Evolutionary conservation across 2,329 filamentous ascomycete species (phyloP), one percentile per base, ranked within the genome.

Genomic region (Phialocephala sp.): DNA sequence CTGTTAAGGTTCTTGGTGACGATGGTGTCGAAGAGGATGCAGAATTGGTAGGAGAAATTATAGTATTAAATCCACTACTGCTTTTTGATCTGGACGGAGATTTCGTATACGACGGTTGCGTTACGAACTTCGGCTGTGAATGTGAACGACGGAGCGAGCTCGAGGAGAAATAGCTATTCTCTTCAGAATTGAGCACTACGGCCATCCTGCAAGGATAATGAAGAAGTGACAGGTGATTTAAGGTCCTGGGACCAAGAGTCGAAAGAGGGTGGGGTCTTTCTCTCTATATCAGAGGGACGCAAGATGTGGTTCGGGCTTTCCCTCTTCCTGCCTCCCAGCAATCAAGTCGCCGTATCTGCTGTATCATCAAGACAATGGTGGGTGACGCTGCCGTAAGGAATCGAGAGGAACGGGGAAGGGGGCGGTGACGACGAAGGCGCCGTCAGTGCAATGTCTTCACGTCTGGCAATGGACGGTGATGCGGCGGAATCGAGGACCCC

Each of bases 81-180:
- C 71, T 74, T 47, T 72, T 72, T 61, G 85, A 81, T 73, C 77
- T 79, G 66, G 85, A 78, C 56, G 80, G 79, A 39, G 80, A 81
- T 14, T 81, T 78, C 8, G 84, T 81, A 54, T 81, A 72, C 20
- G 85, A 81, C 11, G 80, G 79, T 64, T 83, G 84, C 9, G 82
- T 77, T 66, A 79, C 76, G 62, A 89, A 87, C 71, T 84, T 86
- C 59, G 83, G 81, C 70, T 88, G 85, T 2, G 87, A 89, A 69
- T 87, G 85, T 14, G 87, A 88, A 66, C 87, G 84, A 69, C 83
- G 84, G 71, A 89, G 76, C 27, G 81, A 76, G 58, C 84, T 81
- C 18, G 84, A 78, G 54, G 81, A 80, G 76, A 88, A 89, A 75
- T 84, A 85, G 71, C 79, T 80, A 69, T 79, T 83, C 72, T 89